These are phyloP conservation scores for Ormosia semicastrata DNA, from an alignment of 306 rosid genomes.

Conservation along the genomic window DNA sequence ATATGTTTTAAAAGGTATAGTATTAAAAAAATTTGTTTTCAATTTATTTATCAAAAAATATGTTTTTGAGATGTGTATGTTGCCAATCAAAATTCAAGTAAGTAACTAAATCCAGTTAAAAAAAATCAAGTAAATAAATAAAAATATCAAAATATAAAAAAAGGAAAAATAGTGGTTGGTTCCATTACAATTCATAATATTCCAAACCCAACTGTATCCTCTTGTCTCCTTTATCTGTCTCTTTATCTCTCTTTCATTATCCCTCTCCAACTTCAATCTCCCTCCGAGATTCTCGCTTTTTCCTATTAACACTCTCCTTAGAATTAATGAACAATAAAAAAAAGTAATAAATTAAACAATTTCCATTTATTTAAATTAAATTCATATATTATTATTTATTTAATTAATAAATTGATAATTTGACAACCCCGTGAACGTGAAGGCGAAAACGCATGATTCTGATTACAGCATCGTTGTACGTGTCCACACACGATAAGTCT, in stretches of 20 bases:
- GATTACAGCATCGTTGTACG: constrained; percentile 14
- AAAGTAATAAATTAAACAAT: not conserved
- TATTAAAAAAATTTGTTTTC: not conserved
- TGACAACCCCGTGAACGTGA: constrained; percentile 31
- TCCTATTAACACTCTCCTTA: not conserved
- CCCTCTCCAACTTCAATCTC: constrained; percentile 18
- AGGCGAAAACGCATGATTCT: not conserved
- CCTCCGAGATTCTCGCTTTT: constrained; percentile 41
- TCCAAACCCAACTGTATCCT: constrained; percentile 65
- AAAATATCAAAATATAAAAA: not conserved
- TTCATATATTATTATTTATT: not conserved
- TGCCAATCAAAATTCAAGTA: not conserved
- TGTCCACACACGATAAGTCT: constrained; percentile 29
- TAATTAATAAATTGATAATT: not conserved
- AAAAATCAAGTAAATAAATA: not conserved
- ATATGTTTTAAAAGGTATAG: not conserved
- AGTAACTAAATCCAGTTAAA: too few species aligned
- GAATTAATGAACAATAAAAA: not conserved
- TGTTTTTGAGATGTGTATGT: not conserved
- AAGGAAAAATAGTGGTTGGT: constrained; percentile 9
- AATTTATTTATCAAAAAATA: not conserved
- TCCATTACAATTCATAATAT: constrained; percentile 52
- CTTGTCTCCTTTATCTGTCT: constrained; percentile 8
- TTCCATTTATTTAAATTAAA: not conserved
- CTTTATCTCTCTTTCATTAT: not conserved